Conservation (phyloP, 2,329 filamentous ascomycete species). For the Penicillium sp. region DNA sequence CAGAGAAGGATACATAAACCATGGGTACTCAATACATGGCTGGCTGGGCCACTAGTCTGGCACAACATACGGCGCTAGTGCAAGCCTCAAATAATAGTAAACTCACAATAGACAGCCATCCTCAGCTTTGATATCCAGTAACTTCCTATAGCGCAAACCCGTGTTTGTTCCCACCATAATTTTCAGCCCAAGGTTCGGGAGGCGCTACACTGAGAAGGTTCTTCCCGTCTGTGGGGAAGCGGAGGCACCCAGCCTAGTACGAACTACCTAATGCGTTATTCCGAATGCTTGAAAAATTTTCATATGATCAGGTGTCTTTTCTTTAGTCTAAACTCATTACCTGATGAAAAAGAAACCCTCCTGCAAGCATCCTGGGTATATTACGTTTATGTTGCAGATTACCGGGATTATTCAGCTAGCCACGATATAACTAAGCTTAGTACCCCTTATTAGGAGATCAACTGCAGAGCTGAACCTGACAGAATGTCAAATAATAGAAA, state of each 20-base stretch:
- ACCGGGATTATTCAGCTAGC: not conserved
- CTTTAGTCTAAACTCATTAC: not conserved
- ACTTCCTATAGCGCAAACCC: not conserved
- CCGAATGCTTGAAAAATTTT: not conserved
- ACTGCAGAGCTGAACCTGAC: not conserved
- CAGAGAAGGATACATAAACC: no score
- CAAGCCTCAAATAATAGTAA: not conserved
- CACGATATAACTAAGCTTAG: not conserved
- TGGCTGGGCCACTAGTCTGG: not conserved
- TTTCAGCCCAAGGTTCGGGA: not conserved
- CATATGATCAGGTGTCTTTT: not conserved
- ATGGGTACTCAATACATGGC: no score
- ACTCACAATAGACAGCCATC: not conserved
- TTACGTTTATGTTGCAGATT: not conserved
- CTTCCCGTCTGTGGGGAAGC: not conserved
- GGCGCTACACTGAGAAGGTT: not conserved
- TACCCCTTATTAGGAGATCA: not conserved
- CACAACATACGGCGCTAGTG: not conserved
- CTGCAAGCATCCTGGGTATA: not conserved
- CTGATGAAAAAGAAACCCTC: not conserved
- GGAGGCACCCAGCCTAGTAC: not conserved
- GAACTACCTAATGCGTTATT: not conserved
- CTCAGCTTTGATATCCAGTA: not conserved
- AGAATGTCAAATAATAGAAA: not conserved
- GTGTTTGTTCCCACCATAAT: not conserved